Evolutionary conservation across 2,329 filamentous ascomycete species (phyloP), one percentile per base, ranked within the genome.

Genomic region (Rhinocladiella mackenziei): DNA sequence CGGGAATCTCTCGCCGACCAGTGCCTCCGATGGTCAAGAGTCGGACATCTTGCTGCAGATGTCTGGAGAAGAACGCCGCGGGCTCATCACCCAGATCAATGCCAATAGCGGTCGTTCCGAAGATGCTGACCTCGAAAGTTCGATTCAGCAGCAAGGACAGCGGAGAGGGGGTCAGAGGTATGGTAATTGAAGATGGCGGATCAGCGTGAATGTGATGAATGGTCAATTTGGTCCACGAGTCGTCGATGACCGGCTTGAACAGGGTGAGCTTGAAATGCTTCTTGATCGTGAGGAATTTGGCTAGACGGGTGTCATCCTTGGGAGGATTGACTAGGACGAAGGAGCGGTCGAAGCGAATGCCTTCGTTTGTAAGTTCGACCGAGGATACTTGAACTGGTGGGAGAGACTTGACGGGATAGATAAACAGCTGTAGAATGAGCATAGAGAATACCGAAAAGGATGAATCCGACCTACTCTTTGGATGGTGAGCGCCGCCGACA

Each of bases 201-300:
- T 38, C 36, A 10, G 45, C 43, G 14, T 48, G 48, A 2, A 44
- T 48, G 29, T 53, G 48, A 30, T 19, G 40, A 39, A 55, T 55
- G n/a, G 53, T 54, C 40, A 55, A 37, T 23, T 55, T 55, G 18
- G 50, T 53, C 53, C 53, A 55, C 11, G 50, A 51, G 25, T 53
- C 53, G 26, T 55, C 53, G 25, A 55, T 55, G 17, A 39, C 42
- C 4, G 53, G 50, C 30, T 50, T 50, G 29, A 55, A 53, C 29
- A 54, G 53, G 15, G 48, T 46, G 22, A 55, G 43, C 36, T 54
- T 51, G 48, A 49, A 55, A 5, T 52, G 39, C 17, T 50, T 51
- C 25, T 55, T 55, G 42, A 55, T 55, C 15, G 53, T 55, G 30
- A 55, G 40, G 43, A 53, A 54, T 28, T 53, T 53, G 17, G 53